Conservation (phyloP, 2,329 filamentous ascomycete genomes). For the Ceratocystis eucalypticola region DNA sequence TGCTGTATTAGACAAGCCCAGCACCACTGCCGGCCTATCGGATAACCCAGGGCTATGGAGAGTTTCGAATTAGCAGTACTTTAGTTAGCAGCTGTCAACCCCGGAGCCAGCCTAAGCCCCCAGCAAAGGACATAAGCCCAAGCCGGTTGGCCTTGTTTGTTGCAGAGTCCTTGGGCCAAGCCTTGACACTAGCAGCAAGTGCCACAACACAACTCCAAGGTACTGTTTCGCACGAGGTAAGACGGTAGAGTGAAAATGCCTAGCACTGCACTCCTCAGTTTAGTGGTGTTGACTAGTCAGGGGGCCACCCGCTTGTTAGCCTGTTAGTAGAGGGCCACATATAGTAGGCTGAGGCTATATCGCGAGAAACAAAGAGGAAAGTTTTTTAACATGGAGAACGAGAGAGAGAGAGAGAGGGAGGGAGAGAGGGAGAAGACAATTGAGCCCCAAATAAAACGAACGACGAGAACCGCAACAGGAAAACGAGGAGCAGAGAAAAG, state of each 20-base stretch:
- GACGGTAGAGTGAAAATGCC: not conserved
- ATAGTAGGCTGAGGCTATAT: not conserved
- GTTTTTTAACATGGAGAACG: no score
- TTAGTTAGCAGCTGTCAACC: conserved; percentile 8
- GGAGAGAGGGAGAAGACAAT: not conserved
- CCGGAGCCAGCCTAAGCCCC: not conserved
- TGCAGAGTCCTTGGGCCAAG: not conserved
- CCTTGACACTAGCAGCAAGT: conserved; percentile 3
- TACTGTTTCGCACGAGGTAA: not conserved
- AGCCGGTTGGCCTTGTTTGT: not conserved
- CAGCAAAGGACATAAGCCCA: not conserved
- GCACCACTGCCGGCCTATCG: not conserved
- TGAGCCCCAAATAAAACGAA: not conserved
- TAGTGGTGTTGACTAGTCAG: conserved; percentile 7
- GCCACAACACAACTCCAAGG: not conserved
- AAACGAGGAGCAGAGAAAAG: not conserved
- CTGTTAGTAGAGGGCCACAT: not conserved
- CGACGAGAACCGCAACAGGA: not conserved
- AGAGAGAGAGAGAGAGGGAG: no score
- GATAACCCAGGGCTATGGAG: not conserved
- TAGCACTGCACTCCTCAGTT: not conserved
- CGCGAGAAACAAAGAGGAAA: not conserved
- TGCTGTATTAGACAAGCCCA: not conserved
- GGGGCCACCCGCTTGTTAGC: conserved; percentile 6
- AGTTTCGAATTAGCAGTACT: conserved; percentile 5